These are phyloP conservation scores for Gaeumannomyces sp. DNA, from an alignment of 2,329 filamentous ascomycete species.

Conservation along the genomic window DNA sequence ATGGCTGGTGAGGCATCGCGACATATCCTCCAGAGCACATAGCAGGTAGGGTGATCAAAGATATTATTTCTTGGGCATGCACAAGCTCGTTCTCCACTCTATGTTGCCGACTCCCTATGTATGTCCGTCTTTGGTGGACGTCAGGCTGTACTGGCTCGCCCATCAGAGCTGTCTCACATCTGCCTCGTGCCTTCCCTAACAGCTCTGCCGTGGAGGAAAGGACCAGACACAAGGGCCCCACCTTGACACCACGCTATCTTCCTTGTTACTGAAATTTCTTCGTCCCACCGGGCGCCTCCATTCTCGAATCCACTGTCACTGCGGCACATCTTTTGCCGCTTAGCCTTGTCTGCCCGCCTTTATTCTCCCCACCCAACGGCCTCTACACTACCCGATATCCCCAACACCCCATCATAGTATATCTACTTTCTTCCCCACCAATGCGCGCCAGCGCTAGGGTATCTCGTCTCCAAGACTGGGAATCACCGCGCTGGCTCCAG, in stretches of 20 bases:
- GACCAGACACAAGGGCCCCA: not conserved
- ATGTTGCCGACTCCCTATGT: too few species aligned
- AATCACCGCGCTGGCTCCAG: not conserved
- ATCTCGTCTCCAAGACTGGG: not conserved
- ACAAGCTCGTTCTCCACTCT: too few species aligned
- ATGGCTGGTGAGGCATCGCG: not conserved
- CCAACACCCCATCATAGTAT: not conserved
- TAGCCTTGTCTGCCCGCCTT: not conserved
- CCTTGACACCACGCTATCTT: not conserved
- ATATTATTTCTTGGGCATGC: too few species aligned
- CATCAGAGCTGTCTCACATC: constrained; percentile 6
- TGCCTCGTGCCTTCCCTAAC: constrained; percentile 4
- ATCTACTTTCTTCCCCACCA: not conserved
- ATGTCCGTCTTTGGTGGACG: too few species aligned
- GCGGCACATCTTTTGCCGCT: too few species aligned
- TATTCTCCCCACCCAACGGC: not conserved
- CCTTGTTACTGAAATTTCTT: not conserved
- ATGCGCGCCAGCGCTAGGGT: not conserved
- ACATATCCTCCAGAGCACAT: not conserved
- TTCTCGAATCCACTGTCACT: too few species aligned
- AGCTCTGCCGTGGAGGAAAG: not conserved
- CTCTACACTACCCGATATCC: too few species aligned
- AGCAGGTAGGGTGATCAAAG: not conserved
- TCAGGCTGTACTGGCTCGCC: not conserved
- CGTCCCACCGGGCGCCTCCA: not conserved